phyloP scores from a whole-genome alignment of 768 basidiomycete genomes.

The Mycena alexandri region DNA sequence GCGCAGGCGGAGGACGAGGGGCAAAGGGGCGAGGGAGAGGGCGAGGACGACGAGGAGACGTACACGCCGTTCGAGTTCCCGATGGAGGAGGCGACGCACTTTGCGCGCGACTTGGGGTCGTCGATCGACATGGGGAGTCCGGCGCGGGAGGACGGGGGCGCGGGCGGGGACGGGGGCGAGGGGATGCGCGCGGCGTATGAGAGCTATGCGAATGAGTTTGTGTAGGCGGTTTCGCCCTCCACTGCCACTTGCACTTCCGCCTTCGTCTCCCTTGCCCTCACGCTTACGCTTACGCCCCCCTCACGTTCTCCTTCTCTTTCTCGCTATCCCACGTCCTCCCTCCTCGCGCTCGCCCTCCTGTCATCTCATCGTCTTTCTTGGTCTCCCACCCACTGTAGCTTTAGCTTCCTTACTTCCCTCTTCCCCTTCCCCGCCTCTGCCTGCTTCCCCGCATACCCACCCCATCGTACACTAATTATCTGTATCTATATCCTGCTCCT shows the following conservation, averaged over 20 bases:
- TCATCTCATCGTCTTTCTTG: neutral
- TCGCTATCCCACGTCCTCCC: no score
- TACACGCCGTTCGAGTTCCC: no score
- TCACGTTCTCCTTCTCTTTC: neutral
- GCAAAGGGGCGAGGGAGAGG: no score
- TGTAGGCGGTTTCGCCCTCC: no score
- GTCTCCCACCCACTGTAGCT: conserved; percentile 24
- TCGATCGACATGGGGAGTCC: conserved; percentile 12
- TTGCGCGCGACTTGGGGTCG: neutral
- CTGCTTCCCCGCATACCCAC: conserved; percentile 10
- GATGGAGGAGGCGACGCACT: no score
- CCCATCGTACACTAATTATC: conserved; percentile 35
- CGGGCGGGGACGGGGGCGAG: conserved; percentile 7
- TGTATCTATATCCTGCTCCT: conserved; percentile 43
- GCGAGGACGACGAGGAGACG: no score
- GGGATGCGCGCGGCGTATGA: conserved; percentile 22
- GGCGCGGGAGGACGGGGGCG: neutral
- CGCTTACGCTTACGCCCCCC: no score
- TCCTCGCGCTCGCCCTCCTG: neutral
- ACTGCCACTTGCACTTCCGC: no score
- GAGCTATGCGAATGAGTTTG: conserved; percentile 34
- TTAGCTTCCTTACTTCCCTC: no score
- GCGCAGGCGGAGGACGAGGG: no score
- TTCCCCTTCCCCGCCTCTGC: neutral
- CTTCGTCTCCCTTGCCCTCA: no score